These are phyloP conservation scores for Ceratobasidium sp. DNA, from an alignment of 1,284 basidiomycete species.

Conservation along the genomic window DNA sequence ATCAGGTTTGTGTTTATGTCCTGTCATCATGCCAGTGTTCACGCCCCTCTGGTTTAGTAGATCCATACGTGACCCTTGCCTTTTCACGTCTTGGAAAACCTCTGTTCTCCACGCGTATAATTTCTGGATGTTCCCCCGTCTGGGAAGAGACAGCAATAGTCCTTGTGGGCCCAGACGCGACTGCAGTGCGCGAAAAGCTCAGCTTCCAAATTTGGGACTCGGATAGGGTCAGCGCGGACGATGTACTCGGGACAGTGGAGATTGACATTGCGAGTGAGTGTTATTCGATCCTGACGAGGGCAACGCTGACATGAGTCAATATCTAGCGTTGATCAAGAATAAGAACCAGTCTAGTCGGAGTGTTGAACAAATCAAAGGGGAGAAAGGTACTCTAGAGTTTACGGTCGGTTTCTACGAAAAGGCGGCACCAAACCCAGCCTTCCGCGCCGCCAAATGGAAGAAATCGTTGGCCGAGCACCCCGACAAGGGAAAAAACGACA, in stretches of 20 bases:
- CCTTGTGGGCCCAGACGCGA: constrained; percentile 42
- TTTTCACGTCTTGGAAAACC: constrained; percentile 49
- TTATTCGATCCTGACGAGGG: too few relatives aligned
- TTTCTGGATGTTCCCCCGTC: constrained; percentile 36
- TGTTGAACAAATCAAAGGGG: constrained; percentile 26
- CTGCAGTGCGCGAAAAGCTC: constrained; percentile 41
- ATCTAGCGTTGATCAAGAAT: constrained; percentile 35
- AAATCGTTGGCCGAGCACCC: not conserved
- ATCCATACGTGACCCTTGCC: constrained; percentile 50
- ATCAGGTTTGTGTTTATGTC: constrained; percentile 28
- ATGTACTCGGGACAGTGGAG: constrained; percentile 49
- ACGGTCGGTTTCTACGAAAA: constrained; percentile 48
- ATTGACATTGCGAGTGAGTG: constrained; percentile 48
- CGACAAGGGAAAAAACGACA: not conserved
- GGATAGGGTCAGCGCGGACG: constrained; percentile 50
- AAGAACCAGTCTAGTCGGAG: constrained; percentile 19
- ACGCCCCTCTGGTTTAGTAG: constrained; percentile 21
- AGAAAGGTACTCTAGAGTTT: constrained; percentile 38
- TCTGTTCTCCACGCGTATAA: constrained; percentile 47
- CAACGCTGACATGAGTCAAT: not conserved
- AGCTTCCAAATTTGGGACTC: constrained; percentile 43
- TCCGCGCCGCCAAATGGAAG: constrained; percentile 26
- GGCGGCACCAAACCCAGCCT: constrained; percentile 19
- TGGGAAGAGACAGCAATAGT: constrained; percentile 45
- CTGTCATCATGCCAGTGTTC: not conserved